These are phyloP conservation scores for Pseudomassariella vexata DNA, from an alignment of 2,329 filamentous ascomycete species.

Conservation along the genomic window DNA sequence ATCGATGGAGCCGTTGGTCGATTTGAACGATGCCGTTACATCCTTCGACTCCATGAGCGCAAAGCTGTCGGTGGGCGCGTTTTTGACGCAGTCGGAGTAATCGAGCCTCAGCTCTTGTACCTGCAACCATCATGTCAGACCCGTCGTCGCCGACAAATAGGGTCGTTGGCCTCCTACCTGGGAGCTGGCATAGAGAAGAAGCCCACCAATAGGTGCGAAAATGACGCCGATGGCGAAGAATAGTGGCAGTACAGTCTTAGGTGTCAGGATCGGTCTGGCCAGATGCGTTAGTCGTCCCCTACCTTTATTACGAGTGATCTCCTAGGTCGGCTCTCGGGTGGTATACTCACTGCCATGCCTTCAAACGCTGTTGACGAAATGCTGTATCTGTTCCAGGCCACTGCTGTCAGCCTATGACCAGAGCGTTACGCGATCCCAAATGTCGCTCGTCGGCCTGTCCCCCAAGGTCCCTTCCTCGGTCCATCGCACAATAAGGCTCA, in stretches of 20 bases:
- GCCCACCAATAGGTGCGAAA: conserved; percentile 86
- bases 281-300: background rate
- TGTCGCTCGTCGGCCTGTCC: background rate
- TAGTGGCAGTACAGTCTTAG: conserved; percentile 64
- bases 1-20: conserved; percentile 32
- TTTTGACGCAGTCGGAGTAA: conserved; percentile 69
- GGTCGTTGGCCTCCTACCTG: conserved; percentile 45
- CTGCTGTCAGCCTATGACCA: conserved; percentile 3
- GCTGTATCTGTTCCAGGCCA: conserved; percentile 66
- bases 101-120: conserved; percentile 89
- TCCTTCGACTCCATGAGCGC: conserved; percentile 47
- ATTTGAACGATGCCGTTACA: conserved; percentile 67
- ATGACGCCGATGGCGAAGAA: conserved; percentile 76
- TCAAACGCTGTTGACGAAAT: conserved; percentile 92
- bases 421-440: conserved; percentile 7
- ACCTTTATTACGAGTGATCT: background rate
- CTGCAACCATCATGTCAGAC: conserved; percentile 35
- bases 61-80: conserved; percentile 43
- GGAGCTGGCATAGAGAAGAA: conserved; percentile 79
- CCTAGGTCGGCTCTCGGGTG: conserved; percentile 11
- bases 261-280: conserved; percentile 81
- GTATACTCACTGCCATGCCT: conserved; percentile 88
- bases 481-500: conserved; percentile 24
- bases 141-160: background rate
- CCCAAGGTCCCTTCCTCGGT: background rate